Base-by-base conservation (phyloP, 495 filamentous ascomycete genomes). In the Cercophora scortea region DNA sequence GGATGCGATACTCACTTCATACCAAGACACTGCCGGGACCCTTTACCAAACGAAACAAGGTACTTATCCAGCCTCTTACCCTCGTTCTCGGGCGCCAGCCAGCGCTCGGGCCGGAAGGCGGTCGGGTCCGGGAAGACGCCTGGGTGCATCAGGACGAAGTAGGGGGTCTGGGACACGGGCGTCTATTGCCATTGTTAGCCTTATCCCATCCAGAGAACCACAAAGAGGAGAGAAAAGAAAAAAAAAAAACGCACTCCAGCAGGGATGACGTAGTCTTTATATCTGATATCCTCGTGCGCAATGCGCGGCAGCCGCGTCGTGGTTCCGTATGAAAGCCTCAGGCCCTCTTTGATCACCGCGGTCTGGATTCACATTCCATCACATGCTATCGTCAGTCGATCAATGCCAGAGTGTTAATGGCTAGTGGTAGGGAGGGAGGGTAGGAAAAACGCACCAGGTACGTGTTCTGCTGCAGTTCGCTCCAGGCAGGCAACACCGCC, bases 21-120 rank as follows among this genome's bases (percentile, higher is more conserved):
- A 3, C 76, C 79, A 13, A 82, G 56, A 48, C 78, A 82, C 25
- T 64, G 61, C 39, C 79, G 52, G 0, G 65, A 64, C 0, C 78
- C 78, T 53, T 68, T 73, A 9, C 63, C 69, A 49, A 80, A 81
- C 0, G 71, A 55, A 12, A 76, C 67, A 33, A 80, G 52, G 46
- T 80, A 79, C 40, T 64, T 70, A 17, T 79, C 72, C 32, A 79
- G 60, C 6, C 33, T 32, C 15, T 71, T 61, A 4, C 45, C 52
- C 11, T 25, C 25, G 25, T 25, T 25, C 25, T 25, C 25, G 25
- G 64, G 32, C 17, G 72, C 59, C 6, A 78, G 61, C 78, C 78
- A 83, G 16, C 79, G 74, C 38, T 76, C 69, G 0, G 80, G 79
- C 13, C 65, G 50, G 56, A 79, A 81, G 12, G 50, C 55, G 8